Evolutionary conservation across 106 monocot species (phyloP), one percentile per base, ranked within the genome.

Genomic region (Ottelia alismoides): DNA sequence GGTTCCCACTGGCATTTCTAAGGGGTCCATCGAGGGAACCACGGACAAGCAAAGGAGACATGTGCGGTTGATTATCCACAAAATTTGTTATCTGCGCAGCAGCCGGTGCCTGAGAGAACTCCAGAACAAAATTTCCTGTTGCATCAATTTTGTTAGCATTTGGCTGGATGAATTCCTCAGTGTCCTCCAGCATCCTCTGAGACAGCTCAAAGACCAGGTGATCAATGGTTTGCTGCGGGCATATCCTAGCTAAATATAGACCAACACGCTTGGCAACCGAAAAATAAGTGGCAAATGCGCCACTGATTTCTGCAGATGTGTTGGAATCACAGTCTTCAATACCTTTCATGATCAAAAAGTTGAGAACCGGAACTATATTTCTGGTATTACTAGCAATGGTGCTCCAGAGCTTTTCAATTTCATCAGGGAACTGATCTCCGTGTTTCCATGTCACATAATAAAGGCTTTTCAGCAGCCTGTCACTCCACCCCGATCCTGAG

Each of bases 241-340:
- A 98, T 53, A 98, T 98, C 60, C 98, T 73, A 55, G 98, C 98
- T 27, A 98, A 82, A 68, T 98, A 98, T 40, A 98, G 63, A 56
- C 98, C 86, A 48, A 90, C 82, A 29, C 98, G 82, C 61, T 98
- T 98, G 46, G 98, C 98, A 50, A 98, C 86, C n/a, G 90, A 75
- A 65, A 98, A 98, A 49, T 90, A 98, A 2, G 98, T 98, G 6
- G 75, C 75, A 48, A 98, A 90, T 45, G 86, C 98, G 53, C 90
- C 85, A 69, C 67, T 86, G 40, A 98, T 98, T 65, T 90, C 98
- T 45, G 85, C 72, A 21, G 98, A 98, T 58, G 90, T 70, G 56
- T 85, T 98, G 10, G 98, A 90, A 75, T 98, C 98, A 55, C 98
- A 90, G 65, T 98, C 98, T 79, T 98, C 90, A 56, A 98, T 98